Base-by-base conservation (phyloP, 164 flowering plant species). In the Sextonia rubra region DNA sequence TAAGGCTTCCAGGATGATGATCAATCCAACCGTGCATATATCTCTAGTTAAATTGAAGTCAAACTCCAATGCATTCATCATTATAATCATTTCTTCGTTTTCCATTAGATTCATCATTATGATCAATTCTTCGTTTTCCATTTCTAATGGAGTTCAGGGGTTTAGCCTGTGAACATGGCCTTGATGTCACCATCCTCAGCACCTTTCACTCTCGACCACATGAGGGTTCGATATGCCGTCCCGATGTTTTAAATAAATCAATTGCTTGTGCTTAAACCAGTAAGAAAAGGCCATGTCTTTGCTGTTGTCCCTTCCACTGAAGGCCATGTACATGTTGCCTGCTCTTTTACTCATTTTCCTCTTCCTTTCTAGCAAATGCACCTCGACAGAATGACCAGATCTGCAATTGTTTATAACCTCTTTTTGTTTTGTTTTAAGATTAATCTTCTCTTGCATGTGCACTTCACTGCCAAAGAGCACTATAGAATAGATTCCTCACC, bases 301-400 rank as follows among this genome's bases (percentile, higher is more conserved):
- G 75, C n/a, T 63, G 63, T 69, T 73, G 81, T 82, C 73, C 73
- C 80, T 73, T 73, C 78, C 79, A 76, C 75, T 72, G 71, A 72
- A 77, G 32, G 68, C 74, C 77, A 77, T 69, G n/a, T 71, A 14
- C 77, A 70, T 66, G 70, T 73, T 70, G 29, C 52, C 52, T 63
- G 14, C 32, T 12, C 44, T 52, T 52, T 52, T 52, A 52, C n/a
- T 52, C 7, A 20, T 52, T 52, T 66, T 58, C 65, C 37, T 60
- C 52, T 37, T 48, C 63, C 77, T 80, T 77, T 75, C 77, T 81
- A 78, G 80, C 79, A 75, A 80, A 76, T 79, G 74, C 76, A 58
- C 32, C 58, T 85, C 73, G 85, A 82, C 85, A 83, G 68, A 62
- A 74, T 81, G 82, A 70, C 80, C 82, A 77, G 77, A 72, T 71